A percentile compares a stretch with the other conserved stretches of the same genome.
Conservation (phyloP, 768 basidiomycete genomes). For the Leccinum variicolor region DNA sequence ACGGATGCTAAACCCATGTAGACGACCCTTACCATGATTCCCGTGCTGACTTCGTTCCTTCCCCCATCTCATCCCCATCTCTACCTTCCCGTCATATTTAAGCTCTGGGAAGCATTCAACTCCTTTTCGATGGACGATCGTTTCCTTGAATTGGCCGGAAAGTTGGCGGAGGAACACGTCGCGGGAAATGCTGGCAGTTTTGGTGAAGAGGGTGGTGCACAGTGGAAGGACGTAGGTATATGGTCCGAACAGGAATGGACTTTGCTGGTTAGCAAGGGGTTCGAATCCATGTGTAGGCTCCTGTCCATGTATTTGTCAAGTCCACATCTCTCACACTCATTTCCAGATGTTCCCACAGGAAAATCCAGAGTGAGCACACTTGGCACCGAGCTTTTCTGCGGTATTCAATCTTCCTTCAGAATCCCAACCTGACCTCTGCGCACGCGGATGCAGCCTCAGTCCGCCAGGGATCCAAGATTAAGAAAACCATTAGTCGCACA, state of each 20-base stretch:
- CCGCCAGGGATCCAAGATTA: constrained; percentile 56
- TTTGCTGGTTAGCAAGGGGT: constrained; percentile 75
- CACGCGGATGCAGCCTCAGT: constrained; percentile 67
- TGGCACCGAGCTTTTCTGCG: background rate
- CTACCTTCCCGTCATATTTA: constrained; percentile 71
- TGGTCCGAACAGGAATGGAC: constrained; percentile 85
- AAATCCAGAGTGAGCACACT: constrained; percentile 49
- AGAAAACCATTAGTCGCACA: constrained; percentile 64
- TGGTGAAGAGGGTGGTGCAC: constrained; percentile 53
- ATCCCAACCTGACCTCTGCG: constrained; percentile 58
- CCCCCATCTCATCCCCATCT: constrained; percentile 62
- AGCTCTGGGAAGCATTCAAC: constrained; percentile 77
- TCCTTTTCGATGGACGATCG: constrained; percentile 72
- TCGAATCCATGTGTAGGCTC: constrained; percentile 69
- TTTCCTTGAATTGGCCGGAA: constrained; percentile 66
- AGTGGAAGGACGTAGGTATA: constrained; percentile 85
- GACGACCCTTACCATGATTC: constrained; percentile 69
- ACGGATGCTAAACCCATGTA: constrained; percentile 26
- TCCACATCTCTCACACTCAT: constrained; percentile 37
- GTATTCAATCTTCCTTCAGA: constrained; percentile 35
- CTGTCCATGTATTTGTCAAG: background rate
- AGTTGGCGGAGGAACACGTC: constrained; percentile 70
- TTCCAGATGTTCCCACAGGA: constrained; percentile 47
- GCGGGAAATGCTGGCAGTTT: constrained; percentile 53
- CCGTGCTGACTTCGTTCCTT: constrained; percentile 75